Evolutionary conservation across 352 stramenopile genomes (phyloP).

Genomic region (Globisporangium paroecandrum): DNA sequence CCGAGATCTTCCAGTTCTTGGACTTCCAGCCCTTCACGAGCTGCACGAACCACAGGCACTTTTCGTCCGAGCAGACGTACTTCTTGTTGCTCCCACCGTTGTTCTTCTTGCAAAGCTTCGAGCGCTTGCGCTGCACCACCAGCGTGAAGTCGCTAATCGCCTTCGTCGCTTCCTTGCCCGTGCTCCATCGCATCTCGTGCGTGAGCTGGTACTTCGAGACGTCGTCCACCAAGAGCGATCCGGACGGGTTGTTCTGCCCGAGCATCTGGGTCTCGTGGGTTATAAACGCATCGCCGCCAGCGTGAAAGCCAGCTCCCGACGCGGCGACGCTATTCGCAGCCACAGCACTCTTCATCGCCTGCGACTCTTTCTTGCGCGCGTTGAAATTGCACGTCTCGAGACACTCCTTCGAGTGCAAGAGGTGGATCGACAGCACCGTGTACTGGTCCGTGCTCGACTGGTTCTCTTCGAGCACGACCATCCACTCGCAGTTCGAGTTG

Average conservation of each 20-base stretch:
- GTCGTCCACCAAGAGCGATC: constrained; percentile 54
- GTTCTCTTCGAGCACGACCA: constrained; percentile 55
- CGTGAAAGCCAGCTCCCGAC: background rate
- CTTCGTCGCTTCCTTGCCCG: constrained; percentile 73
- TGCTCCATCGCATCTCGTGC: constrained; percentile 79
- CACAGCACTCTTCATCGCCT: background rate
- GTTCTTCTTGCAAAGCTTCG: constrained; percentile 78
- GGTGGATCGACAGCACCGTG: constrained; percentile 49
- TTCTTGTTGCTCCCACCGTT: constrained; percentile 85
- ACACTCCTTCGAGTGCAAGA: constrained; percentile 71
- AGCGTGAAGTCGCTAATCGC: constrained; percentile 74
- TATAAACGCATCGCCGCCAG: constrained; percentile 4
- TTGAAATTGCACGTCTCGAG: constrained; percentile 77
- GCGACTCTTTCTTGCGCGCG: constrained; percentile 46
- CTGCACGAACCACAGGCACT: constrained; percentile 76
- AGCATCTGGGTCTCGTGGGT: background rate
- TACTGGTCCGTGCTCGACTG: constrained; percentile 35
- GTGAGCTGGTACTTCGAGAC: constrained; percentile 66
- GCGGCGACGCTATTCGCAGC: constrained; percentile 2
- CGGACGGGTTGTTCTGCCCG: constrained; percentile 21
- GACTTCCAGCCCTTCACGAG: constrained; percentile 76
- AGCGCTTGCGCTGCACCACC: constrained; percentile 75
- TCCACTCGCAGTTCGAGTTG: constrained; percentile 71
- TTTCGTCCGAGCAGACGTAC: constrained; percentile 76
- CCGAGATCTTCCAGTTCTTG: constrained; percentile 86